Evolutionary conservation across 352 stramenopile genomes (phyloP).

Genomic region (Phytophthora tubulina): DNA sequence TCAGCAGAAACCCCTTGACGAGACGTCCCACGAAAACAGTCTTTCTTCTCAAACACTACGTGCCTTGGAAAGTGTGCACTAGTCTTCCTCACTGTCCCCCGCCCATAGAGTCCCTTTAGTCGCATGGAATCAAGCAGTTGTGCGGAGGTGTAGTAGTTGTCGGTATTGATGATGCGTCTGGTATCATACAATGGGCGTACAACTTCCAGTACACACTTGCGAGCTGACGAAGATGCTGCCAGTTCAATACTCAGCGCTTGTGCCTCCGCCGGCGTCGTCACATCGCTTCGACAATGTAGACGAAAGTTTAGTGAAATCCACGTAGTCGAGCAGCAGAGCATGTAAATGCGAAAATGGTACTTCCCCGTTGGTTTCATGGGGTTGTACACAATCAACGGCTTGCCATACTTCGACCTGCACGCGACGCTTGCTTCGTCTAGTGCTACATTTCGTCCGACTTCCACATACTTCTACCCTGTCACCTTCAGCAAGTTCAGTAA

Average conservation of each 20-base stretch:
- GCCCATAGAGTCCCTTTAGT: too few relatives aligned
- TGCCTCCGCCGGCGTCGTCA: not conserved
- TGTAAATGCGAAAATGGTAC: slow-evolving; percentile 7
- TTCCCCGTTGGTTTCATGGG: slow-evolving; percentile 35
- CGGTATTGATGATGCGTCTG: too few relatives aligned
- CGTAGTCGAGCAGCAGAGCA: slow-evolving; percentile 38
- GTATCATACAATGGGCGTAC: not conserved
- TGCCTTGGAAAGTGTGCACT: too few relatives aligned
- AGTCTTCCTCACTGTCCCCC: too few relatives aligned
- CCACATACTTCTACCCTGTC: not conserved
- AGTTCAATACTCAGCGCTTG: not conserved
- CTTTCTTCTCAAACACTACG: too few relatives aligned
- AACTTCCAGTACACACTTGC: too few relatives aligned
- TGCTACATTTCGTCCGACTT: not conserved
- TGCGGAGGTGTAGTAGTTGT: too few relatives aligned
- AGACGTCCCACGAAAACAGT: too few relatives aligned
- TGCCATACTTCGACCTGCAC: slow-evolving; percentile 12
- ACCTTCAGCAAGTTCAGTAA: not conserved
- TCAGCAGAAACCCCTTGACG: not conserved
- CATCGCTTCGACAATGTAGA: slow-evolving; percentile 21
- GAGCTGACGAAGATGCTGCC: not conserved
- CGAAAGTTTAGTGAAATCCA: slow-evolving; percentile 42
- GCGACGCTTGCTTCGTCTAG: slow-evolving; percentile 17
- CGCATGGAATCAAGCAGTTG: too few relatives aligned
- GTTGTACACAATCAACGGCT: slow-evolving; percentile 19